Evolutionary conservation across 1,284 basidiomycete species (phyloP), one percentile per base, ranked within the genome.

Genomic region (Meira nashicola): DNA sequence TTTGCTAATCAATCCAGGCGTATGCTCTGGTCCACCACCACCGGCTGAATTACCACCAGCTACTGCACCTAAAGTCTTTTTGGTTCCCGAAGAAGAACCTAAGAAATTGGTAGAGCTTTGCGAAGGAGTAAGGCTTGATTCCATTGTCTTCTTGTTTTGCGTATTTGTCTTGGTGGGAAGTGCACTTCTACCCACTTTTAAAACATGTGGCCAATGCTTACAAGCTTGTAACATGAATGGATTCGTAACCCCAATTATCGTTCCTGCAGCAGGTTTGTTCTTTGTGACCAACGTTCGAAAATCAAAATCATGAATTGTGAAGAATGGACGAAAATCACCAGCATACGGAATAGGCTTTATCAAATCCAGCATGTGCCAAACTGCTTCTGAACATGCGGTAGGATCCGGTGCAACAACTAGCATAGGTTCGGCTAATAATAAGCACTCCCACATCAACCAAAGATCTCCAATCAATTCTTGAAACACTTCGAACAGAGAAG

Each of bases 231-330:
- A 86, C 67, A 97, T 91, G 74, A 94, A 89, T 0, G 94, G 94
- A 72, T 97, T 98, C 8, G 94, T 97, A 0, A 93, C 90, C 9
- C 94, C 92, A 0, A 97, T 80, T 1, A 97, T 77, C 0, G 91
- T 80, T 0, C 93, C 94, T 0, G 88, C 81, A 70, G 88, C 87
- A 0, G 94, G 93, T 63, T 90, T 86, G 48, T 89, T 85, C 63
- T 87, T 86, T 73, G 90, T 90, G 37, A 94, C 86, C 3, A 96
- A 78, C 0, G 83, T 73, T 0, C 83, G 75, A 68, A 91, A 88
- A 68, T 96, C 92, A 41, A 84, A 85, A 71, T 97, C 94, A 76
- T 96, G 93, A 62, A 97, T 92, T 15, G 92, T 95, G 68, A 97
- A 89, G 78, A 94, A 97, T 0, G 93, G 94, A 8, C 93, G 83